Evolutionary conservation across 208 protist genomes (phyloP), one percentile per base, ranked within the genome.

Genomic region (Borovskyia barvae): DNA sequence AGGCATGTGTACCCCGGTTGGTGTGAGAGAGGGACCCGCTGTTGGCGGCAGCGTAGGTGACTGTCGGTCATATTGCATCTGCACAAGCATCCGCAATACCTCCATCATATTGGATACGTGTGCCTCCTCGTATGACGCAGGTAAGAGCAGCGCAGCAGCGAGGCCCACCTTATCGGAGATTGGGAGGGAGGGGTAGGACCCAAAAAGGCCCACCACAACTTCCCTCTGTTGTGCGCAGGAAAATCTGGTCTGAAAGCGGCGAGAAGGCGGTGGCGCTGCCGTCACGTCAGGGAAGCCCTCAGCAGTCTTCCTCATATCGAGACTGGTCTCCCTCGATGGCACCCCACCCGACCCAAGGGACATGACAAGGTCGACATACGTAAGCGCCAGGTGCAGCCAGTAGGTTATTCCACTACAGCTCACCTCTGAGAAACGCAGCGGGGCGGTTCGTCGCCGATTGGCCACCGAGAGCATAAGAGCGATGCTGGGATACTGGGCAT

Each of bases 331-430:
- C n/a, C n/a, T n/a, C n/a, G n/a, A n/a, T n/a, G n/a, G n/a, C n/a
- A n/a, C n/a, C n/a, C n/a, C n/a, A n/a, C n/a, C n/a, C n/a, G n/a
- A n/a, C n/a, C n/a, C n/a, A n/a, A n/a, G n/a, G n/a, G n/a, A n/a
- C n/a, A 57, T 63, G 12, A 61, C 52, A 25, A 55, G 65, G 50
- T 80, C 58, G 14, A 78, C 41, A 50, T 78, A 78, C n/a, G 48
- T 60, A 17, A 92, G 56, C 46, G 75, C 67, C 8, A 92, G 52
- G 12, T 76, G 50, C 37, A 88, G 47, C 85, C 85, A 92, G 48
- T 71, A 83, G 24, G 76, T 84, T 56, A 86, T 41, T 46, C 79
- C 62, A 2, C 50, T 22, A 26, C 52, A 55, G 33, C 55, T 45
- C 8, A 45, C 47, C 22, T 58, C 48, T 5, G 58, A 41, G 39